These are phyloP conservation scores for Yamadazyma paraphyllophila DNA, from an alignment of 805 yeast species.

Conservation along the genomic window DNA sequence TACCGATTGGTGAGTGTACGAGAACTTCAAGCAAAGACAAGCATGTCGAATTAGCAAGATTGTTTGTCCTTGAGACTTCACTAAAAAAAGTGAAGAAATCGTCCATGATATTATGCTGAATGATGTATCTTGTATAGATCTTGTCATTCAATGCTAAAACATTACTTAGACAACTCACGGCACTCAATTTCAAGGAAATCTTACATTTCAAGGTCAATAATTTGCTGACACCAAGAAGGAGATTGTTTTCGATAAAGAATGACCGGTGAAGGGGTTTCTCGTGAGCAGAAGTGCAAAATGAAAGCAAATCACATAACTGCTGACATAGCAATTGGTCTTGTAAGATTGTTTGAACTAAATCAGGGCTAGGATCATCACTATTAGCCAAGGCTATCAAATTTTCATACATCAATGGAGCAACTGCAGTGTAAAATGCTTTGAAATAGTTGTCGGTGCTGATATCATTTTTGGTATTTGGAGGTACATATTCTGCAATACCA, in stretches of 20 bases:
- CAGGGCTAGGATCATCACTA: conserved; percentile 7
- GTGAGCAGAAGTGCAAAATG: conserved; percentile 67
- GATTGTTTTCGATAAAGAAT: conserved; percentile 59
- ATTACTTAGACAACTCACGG: conserved; percentile 64
- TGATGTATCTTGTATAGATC: conserved; percentile 53
- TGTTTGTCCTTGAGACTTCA: conserved; percentile 50
- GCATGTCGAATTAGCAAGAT: conserved; percentile 71
- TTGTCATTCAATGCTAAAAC: conserved; percentile 63
- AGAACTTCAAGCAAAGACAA: conserved; percentile 59
- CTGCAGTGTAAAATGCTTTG: conserved; percentile 57
- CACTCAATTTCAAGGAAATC: conserved; percentile 60
- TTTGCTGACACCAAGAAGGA: conserved; percentile 54
- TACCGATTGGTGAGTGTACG: conserved; percentile 26
- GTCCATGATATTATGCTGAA: conserved; percentile 51
- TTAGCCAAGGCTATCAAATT: conserved; percentile 41
- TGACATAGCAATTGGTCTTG: conserved; percentile 47
- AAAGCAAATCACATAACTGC: conserved; percentile 67
- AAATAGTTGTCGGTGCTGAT: conserved; percentile 48
- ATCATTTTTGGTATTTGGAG: conserved; percentile 15
- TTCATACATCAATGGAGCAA: conserved; percentile 56
- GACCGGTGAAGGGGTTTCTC: conserved; percentile 54
- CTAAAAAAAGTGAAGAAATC: conserved; percentile 50
- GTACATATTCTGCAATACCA: conserved; percentile 7
- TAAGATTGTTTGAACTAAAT: conserved; percentile 7
- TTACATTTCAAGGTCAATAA: conserved; percentile 44